These are phyloP conservation scores for Coemansia sp. DNA, from an alignment of 192 early-diverging fungal genomes.

Conservation along the genomic window DNA sequence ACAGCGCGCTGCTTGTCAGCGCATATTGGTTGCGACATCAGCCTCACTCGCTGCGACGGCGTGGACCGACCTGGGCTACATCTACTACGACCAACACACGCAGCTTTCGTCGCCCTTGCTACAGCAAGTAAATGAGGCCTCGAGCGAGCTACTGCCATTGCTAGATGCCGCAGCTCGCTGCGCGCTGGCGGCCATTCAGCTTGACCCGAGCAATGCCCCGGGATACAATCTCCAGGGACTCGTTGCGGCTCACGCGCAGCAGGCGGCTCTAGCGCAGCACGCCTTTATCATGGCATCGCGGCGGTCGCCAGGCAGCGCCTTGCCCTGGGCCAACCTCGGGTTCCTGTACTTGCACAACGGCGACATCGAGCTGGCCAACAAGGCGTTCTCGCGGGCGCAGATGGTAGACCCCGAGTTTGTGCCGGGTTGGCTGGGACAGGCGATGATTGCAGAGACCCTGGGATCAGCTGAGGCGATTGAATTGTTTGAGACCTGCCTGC, in stretches of 20 bases:
- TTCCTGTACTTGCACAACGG: slow-evolving; percentile 69
- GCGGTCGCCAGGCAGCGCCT: slow-evolving; percentile 60
- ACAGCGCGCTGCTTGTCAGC: slow-evolving; percentile 12
- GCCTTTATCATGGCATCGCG: slow-evolving; percentile 82
- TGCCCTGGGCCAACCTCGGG: slow-evolving; percentile 85
- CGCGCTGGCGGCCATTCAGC: slow-evolving; percentile 60
- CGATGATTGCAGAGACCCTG: slow-evolving; percentile 67
- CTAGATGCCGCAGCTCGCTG: slow-evolving; percentile 33
- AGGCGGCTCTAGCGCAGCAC: slow-evolving; percentile 76
- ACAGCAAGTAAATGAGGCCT: not conserved
- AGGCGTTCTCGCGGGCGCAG: slow-evolving; percentile 74
- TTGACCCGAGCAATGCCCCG: slow-evolving; percentile 59
- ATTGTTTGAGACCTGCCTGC: slow-evolving; percentile 80
- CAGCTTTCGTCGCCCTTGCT: not conserved
- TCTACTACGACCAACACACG: slow-evolving; percentile 25
- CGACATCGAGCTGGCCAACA: slow-evolving; percentile 77
- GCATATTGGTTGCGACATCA: slow-evolving; percentile 26
- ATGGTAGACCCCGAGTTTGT: slow-evolving; percentile 78
- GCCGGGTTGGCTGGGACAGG: slow-evolving; percentile 87
- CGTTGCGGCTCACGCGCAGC: slow-evolving; percentile 37
- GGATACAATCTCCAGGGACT: slow-evolving; percentile 81
- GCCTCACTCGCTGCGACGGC: slow-evolving; percentile 23
- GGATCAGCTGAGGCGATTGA: slow-evolving; percentile 60
- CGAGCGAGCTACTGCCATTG: slow-evolving; percentile 1
- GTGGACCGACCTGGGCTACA: slow-evolving; percentile 39